Conservation (phyloP, 2,329 filamentous ascomycete genomes). For the Scedosporium aurantiacum region DNA sequence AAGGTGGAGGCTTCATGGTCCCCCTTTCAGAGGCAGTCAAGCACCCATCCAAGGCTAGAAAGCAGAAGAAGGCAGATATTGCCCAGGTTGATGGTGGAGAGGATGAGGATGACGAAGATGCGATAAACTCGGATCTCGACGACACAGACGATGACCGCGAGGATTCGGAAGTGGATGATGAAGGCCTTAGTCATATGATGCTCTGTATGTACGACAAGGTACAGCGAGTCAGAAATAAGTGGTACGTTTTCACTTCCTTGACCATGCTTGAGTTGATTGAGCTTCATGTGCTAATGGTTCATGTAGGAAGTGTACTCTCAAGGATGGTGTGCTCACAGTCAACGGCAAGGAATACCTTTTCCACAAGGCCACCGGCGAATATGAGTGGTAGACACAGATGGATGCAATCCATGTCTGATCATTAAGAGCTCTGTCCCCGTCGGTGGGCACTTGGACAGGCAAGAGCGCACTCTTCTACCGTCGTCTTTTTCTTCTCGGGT, state of each 20-base stretch:
- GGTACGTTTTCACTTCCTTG: conserved; percentile 34
- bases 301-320: conserved; percentile 86
- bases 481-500: neutral
- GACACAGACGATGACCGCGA: conserved; percentile 79
- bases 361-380: conserved; percentile 93
- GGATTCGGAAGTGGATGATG: conserved; percentile 80
- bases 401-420: neutral
- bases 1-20: conserved; percentile 67
- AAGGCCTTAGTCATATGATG: conserved; percentile 80
- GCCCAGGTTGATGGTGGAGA: conserved; percentile 42
- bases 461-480: neutral
- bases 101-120: conserved; percentile 69
- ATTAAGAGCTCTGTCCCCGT: neutral
- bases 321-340: conserved; percentile 89
- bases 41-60: neutral
- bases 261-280: neutral
- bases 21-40: conserved; percentile 47
- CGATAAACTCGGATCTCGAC: conserved; percentile 96
- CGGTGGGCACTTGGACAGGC: too few species aligned
- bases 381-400: conserved; percentile 67
- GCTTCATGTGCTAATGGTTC: conserved; percentile 12
- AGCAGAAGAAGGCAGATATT: conserved; percentile 26
- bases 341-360: conserved; percentile 96
- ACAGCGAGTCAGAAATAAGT: conserved; percentile 97
- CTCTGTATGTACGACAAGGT: conserved; percentile 99